A percentile compares a stretch with the other conserved stretches of the same genome.
These are phyloP conservation scores for Nitzschia sp. DNA, from an alignment of 108 stramenopile species.

Conservation along the genomic window DNA sequence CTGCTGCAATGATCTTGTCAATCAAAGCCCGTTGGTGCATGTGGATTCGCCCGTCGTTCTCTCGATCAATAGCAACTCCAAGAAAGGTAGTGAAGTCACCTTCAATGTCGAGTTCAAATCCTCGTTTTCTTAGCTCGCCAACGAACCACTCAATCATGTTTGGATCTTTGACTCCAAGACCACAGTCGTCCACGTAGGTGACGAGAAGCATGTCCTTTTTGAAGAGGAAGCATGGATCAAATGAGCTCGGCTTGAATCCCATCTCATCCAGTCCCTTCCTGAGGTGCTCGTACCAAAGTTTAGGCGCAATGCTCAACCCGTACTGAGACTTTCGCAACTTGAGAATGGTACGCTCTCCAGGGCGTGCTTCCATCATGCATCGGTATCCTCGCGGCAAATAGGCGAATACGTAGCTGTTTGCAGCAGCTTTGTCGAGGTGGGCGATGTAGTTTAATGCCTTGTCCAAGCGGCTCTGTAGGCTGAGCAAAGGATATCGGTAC, in stretches of 20 bases:
- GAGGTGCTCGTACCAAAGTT: slow-evolving; percentile 32
- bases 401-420: too few relatives aligned
- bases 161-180: not conserved
- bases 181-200: slow-evolving; percentile 11
- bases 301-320: not conserved
- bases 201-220: slow-evolving; percentile 11
- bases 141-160: slow-evolving; percentile 2
- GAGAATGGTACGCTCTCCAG: too few relatives aligned
- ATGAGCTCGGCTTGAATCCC: slow-evolving; percentile 7
- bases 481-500: too few relatives aligned
- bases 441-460: too few relatives aligned
- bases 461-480: too few relatives aligned
- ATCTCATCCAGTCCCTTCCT: not conserved
- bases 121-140: not conserved
- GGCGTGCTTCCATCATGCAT: too few relatives aligned
- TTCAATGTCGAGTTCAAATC: slow-evolving; percentile 15
- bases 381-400: too few relatives aligned
- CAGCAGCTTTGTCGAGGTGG: too few relatives aligned
- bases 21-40: slow-evolving; percentile 33
- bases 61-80: slow-evolving; percentile 1
- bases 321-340: slow-evolving; percentile 1
- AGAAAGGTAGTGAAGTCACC: slow-evolving; percentile 22
- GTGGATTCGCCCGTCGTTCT: slow-evolving; percentile 22
- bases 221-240: slow-evolving; percentile 48
- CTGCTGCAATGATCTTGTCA: slow-evolving; percentile 3